Evolutionary conservation across 2,329 filamentous ascomycete species (phyloP).

Genomic region (Colletotrichum tabaci): DNA sequence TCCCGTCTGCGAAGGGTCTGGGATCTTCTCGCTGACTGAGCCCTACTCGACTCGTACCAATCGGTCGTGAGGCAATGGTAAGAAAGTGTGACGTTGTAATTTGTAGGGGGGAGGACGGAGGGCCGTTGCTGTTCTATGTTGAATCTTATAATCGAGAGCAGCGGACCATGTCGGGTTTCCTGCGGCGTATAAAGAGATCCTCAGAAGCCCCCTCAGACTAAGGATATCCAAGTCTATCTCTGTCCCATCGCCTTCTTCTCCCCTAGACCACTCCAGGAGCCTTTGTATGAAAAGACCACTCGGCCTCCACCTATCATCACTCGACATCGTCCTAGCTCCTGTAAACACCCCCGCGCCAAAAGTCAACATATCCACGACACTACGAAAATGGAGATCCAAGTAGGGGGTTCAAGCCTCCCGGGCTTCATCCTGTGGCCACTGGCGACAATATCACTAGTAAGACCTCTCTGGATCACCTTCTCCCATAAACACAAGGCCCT

Average conservation of each 20-base stretch:
- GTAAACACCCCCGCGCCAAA: neutral
- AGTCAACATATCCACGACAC: neutral
- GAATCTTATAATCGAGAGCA: too few species aligned
- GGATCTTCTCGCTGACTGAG: neutral
- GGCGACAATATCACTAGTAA: conserved; percentile 14
- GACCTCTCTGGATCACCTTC: neutral
- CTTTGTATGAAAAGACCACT: too few species aligned
- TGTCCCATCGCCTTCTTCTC: neutral
- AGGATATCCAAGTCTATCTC: neutral
- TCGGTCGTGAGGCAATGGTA: conserved; percentile 2
- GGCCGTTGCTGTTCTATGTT: neutral
- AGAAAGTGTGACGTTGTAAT: conserved; percentile 14
- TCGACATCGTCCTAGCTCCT: too few species aligned
- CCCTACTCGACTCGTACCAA: neutral
- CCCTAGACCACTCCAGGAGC: too few species aligned
- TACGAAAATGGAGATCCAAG: conserved; percentile 6
- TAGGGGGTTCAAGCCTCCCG: conserved; percentile 13
- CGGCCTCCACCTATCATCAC: neutral
- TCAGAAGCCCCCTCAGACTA: neutral
- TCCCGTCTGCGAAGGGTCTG: neutral
- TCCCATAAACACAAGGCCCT: neutral
- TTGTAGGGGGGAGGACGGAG: neutral
- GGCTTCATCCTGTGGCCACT: conserved; percentile 27
- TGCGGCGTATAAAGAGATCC: conserved; percentile 9
- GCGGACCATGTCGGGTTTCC: neutral